Evolutionary conservation across 2,329 filamentous ascomycete species (phyloP), one percentile per base, ranked within the genome.

Genomic region (Chalara sp.): DNA sequence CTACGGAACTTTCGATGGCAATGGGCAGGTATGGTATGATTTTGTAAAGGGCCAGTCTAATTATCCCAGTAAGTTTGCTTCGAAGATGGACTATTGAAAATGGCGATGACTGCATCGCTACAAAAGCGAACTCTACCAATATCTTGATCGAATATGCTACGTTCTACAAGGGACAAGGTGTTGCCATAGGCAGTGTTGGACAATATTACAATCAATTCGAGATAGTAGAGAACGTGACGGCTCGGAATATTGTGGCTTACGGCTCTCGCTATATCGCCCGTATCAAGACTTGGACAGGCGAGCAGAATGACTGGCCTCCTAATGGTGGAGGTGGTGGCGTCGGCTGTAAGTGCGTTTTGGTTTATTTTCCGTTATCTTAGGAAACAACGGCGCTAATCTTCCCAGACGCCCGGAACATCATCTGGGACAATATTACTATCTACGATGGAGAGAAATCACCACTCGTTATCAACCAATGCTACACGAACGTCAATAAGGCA

Each of bases 1-100:
- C n/a, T 62, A 64, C 13, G 79, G 79, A 5, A 79, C 74, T 3
- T 65, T 82, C 13, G 71, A 81, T 58, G 79, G 80, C 11, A 81
- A 83, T 57, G 80, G 79, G 2, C 75, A 81, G 58, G 69, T 72
- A 2, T 83, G 79, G 79, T 82, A 82, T 56, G 70, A 78, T 54
- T 76, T 71, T 63, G 69, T 70, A 48, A 61, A 65, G 31, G 66
- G 69, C 11, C 57, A 58, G 11, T 70, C 68, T 33, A 79, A 80
- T 54, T 68, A 74, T 50, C 66, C 71, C 4, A 64, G 71, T 13
- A 43, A 42, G 46, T 21, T 21, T 33, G 3, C 28, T 13, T 44
- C 53, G 60, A 72, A 68, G 72, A 10, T 79, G 74, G 76, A 67
- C 63, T 1, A 70, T 80, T 1, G 68, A 69, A 53, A 77, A 76